Base-by-base conservation (phyloP, 1,284 basidiomycete species). In the Boletus subluridellus region DNA sequence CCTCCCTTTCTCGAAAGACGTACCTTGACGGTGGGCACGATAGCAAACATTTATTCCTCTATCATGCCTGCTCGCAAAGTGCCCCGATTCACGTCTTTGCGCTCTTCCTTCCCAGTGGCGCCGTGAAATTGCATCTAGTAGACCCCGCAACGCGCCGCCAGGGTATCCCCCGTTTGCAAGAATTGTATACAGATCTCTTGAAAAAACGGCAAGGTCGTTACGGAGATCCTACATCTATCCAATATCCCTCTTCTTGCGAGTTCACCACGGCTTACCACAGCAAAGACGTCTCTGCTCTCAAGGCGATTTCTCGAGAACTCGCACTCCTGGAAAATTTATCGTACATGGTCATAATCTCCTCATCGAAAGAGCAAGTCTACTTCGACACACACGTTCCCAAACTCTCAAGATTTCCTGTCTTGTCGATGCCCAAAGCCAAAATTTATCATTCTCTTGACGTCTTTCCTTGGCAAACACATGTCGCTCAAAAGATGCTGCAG, bases 41-140 rank as follows among this genome's bases (percentile, higher is more conserved):
- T n/a, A 79, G 88, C 45, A 92, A 92, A 65, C 92, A 93, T 73
- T 81, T 96, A 57, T 92, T 97, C 76, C 80, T 99, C n/a, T 98
- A 94, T 72, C 96, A 99, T 60, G 87, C 87, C 47, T 89, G 79
- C 60, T 83, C 93, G 12, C 81, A 84, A 41, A 87, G 81, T 54
- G 85, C 88, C 8, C 81, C 84, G 2, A 82, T 97, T 15, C 95
- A 99, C 67, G 84, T 98, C n/a, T 92, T 97, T 67, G 91, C 89
- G 1, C 79, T 98, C 15, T 96, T 99, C 77, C 79, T 88, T 46
- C 91, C 92, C 0, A 78, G 74, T n/a, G 86, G 87, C 0, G 66
- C 77, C 8, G 87, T 89, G 47, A 89, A 89, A 66, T 78, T 98
- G 2, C 95, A 96, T 72, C 78, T 98, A 52, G 94, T 98, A 51